phyloP scores from a whole-genome alignment of 371 early-diverging fungal genomes.

The Nematocida sp. region DNA sequence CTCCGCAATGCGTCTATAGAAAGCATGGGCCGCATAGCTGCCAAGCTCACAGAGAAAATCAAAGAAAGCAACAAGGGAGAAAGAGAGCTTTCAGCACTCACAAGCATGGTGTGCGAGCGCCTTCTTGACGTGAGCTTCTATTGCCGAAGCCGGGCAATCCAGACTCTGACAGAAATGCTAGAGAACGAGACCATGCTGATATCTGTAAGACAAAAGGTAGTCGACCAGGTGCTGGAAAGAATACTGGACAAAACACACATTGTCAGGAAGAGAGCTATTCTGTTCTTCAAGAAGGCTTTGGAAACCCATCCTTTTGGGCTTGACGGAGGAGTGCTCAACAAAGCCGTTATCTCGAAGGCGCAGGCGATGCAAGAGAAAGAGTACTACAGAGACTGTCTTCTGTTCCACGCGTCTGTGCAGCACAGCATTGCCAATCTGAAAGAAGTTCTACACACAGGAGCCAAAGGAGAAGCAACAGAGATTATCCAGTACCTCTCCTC shows the following conservation, averaged over 20 bases:
- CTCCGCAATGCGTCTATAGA: conserved; percentile 58
- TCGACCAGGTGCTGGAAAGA: conserved; percentile 49
- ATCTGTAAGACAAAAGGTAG: conserved; percentile 41
- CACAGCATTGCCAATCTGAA: conserved; percentile 9
- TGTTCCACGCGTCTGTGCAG: conserved; percentile 21
- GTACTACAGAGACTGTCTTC: conserved; percentile 12
- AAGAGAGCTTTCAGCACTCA: conserved; percentile 43
- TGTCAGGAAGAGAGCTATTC: conserved; percentile 61
- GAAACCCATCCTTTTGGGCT: conserved; percentile 61
- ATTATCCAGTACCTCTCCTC: conserved; percentile 45
- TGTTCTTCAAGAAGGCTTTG: conserved; percentile 51
- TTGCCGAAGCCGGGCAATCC: conserved; percentile 54
- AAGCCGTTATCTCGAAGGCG: background rate
- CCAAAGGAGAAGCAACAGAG: conserved; percentile 47
- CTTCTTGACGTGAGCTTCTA: conserved; percentile 54
- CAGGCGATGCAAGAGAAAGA: background rate
- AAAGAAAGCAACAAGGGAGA: conserved; percentile 39
- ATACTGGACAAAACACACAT: conserved; percentile 62
- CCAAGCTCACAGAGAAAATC: conserved; percentile 39
- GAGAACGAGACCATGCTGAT: conserved; percentile 43
- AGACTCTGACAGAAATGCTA: conserved; percentile 49
- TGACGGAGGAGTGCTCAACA: conserved; percentile 20
- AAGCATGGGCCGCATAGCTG: conserved; percentile 38
- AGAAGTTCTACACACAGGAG: conserved; percentile 9
- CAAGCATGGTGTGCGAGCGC: conserved; percentile 44